Percentiles rank a stretch among this genome's conserved stretches.
Conservation (phyloP, 148 eudicot genomes). For the Camellia granthamiana region DNA sequence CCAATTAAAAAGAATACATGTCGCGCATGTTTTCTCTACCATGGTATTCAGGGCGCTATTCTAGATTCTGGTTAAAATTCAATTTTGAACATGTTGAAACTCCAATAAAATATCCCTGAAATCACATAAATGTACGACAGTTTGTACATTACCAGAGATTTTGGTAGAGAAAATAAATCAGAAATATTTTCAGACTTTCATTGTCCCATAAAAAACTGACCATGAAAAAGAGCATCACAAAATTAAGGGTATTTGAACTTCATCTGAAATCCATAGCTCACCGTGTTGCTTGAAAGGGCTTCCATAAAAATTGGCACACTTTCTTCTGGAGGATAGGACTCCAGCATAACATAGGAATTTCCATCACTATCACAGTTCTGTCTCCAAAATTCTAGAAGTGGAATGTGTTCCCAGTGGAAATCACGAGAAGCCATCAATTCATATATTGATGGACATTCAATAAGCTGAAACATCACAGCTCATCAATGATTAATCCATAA, state of each 20-base stretch:
- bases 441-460: conserved; percentile 94
- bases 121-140: background rate
- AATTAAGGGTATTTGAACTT: background rate
- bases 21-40: background rate
- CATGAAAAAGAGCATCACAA: background rate
- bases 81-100: background rate
- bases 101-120: background rate
- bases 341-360: conserved; percentile 47
- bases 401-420: conserved; percentile 70
- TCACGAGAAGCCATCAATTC: conserved; percentile 88
- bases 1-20: background rate
- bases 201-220: background rate
- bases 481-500: background rate
- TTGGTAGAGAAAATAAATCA: background rate
- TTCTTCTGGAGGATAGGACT: conserved; percentile 66
- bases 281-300: conserved; percentile 80
- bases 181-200: background rate
- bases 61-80: background rate
- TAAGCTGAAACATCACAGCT: conserved; percentile 50
- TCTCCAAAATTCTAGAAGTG: conserved; percentile 84
- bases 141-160: background rate
- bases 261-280: conserved; percentile 22
- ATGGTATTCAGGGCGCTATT: background rate
- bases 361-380: conserved; percentile 55
- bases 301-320: conserved; percentile 49